Percentiles rank a stretch among this genome's conserved stretches.
phyloP scores from a whole-genome alignment of 177 flowering plant genomes.

The Telopea speciosissima region DNA sequence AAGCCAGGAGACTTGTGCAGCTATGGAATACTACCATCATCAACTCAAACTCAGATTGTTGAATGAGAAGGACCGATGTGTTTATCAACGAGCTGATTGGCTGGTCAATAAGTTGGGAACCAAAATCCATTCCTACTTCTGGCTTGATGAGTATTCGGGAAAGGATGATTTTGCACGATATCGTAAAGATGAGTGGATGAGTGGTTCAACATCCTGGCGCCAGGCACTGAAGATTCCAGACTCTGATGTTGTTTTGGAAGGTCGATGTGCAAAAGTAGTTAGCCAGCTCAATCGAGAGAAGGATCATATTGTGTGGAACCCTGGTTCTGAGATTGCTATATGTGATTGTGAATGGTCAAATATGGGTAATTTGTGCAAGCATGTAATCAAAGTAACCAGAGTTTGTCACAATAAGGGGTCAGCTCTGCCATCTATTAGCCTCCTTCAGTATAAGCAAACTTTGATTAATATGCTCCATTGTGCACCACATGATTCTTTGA shows the following conservation, averaged over 20 bases:
- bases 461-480: slow-evolving; percentile 51
- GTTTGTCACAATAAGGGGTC: slow-evolving; percentile 41
- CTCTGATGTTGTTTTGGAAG: slow-evolving; percentile 57
- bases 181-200: slow-evolving; percentile 73
- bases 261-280: slow-evolving; percentile 49
- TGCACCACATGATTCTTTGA: slow-evolving; percentile 75
- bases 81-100: slow-evolving; percentile 91
- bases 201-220: slow-evolving; percentile 81
- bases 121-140: slow-evolving; percentile 86
- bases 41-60: slow-evolving; percentile 67
- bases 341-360: slow-evolving; percentile 80
- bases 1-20: slow-evolving; percentile 77
- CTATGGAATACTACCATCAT: slow-evolving; percentile 86
- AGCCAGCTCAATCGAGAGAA: slow-evolving; percentile 41
- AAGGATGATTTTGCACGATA: slow-evolving; percentile 77
- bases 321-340: slow-evolving; percentile 71
- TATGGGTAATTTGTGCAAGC: slow-evolving; percentile 88
- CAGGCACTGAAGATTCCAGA: slow-evolving; percentile 68
- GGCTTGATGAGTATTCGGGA: slow-evolving; percentile 87
- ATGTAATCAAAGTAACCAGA: slow-evolving; percentile 50
- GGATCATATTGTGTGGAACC: slow-evolving; percentile 54
- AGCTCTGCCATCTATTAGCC: slow-evolving; percentile 44
- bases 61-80: slow-evolving; percentile 59
- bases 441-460: slow-evolving; percentile 48
- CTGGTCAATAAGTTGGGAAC: slow-evolving; percentile 77